Percentiles rank a stretch among this genome's conserved stretches.
Evolutionary conservation across 352 stramenopile genomes (phyloP).

Genomic region (Phytopythium delawarense): DNA sequence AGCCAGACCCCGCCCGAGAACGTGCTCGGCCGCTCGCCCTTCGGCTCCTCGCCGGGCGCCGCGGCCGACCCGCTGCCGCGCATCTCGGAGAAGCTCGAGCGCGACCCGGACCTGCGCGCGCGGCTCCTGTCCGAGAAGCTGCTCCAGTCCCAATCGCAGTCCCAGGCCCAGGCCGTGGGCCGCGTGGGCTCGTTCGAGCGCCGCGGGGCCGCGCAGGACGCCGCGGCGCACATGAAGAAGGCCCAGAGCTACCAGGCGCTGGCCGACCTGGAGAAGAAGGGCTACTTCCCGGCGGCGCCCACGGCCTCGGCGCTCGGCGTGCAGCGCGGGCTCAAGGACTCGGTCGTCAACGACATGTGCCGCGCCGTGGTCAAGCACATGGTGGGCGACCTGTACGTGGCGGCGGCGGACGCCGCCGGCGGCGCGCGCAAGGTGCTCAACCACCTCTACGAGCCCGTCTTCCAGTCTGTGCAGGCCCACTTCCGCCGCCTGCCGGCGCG

Average conservation of each 20-base stretch:
- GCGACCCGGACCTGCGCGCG: conserved; percentile 49
- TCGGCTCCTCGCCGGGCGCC: conserved; percentile 26
- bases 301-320: conserved; percentile 78
- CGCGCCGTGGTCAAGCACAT: conserved; percentile 86
- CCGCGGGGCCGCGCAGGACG: conserved; percentile 10
- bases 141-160: neutral
- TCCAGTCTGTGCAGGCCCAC: conserved; percentile 79
- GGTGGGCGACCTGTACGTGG: conserved; percentile 84
- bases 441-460: conserved; percentile 83
- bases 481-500: conserved; percentile 77
- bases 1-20: conserved; percentile 31
- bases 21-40: conserved; percentile 27
- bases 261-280: conserved; percentile 80
- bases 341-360: conserved; percentile 88
- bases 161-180: neutral
- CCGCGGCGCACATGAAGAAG: conserved; percentile 63
- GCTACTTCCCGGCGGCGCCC: conserved; percentile 72
- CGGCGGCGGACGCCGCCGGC: conserved; percentile 47
- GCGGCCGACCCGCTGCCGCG: conserved; percentile 45
- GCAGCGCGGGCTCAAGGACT: conserved; percentile 79
- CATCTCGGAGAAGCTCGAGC: conserved; percentile 64
- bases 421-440: conserved; percentile 79
- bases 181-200: conserved; percentile 66
- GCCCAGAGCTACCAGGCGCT: conserved; percentile 72
- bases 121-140: conserved; percentile 66